Percentiles rank a stretch among this genome's conserved stretches.
Evolutionary conservation across 2,329 filamentous ascomycete genomes (phyloP).

Genomic region (Aspergillus sergii): DNA sequence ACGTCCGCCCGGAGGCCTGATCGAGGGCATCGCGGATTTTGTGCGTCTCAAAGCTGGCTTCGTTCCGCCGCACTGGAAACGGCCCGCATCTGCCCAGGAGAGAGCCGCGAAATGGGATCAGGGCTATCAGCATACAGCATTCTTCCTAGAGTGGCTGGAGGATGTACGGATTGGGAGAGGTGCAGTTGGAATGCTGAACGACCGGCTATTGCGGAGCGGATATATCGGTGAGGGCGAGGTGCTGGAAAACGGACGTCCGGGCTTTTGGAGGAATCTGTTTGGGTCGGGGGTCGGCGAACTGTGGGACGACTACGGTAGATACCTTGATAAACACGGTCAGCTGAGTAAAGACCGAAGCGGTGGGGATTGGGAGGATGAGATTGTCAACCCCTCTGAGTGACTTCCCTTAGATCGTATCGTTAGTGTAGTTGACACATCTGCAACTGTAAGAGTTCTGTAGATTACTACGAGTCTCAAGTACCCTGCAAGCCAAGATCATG

Average conservation of each 20-base stretch:
- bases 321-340: conserved; percentile 42
- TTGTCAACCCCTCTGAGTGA: conserved; percentile 20
- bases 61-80: conserved; percentile 81
- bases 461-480: neutral
- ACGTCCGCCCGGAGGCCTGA: conserved; percentile 68
- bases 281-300: conserved; percentile 67
- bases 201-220: conserved; percentile 38
- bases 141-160: conserved; percentile 87
- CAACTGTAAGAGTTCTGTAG: neutral
- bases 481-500: neutral
- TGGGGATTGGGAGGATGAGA: conserved; percentile 32
- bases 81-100: conserved; percentile 48
- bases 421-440: neutral
- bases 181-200: conserved; percentile 65
- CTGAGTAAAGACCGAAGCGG: conserved; percentile 9
- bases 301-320: conserved; percentile 71
- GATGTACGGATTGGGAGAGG: conserved; percentile 63
- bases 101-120: conserved; percentile 72
- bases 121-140: conserved; percentile 89
- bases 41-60: conserved; percentile 75
- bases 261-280: conserved; percentile 55
- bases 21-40: conserved; percentile 93
- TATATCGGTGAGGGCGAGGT: conserved; percentile 33
- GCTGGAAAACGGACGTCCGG: neutral
- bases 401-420: no score